Evolutionary conservation across 1,284 basidiomycete species (phyloP).

Genomic region (Porogramme epimiltina): DNA sequence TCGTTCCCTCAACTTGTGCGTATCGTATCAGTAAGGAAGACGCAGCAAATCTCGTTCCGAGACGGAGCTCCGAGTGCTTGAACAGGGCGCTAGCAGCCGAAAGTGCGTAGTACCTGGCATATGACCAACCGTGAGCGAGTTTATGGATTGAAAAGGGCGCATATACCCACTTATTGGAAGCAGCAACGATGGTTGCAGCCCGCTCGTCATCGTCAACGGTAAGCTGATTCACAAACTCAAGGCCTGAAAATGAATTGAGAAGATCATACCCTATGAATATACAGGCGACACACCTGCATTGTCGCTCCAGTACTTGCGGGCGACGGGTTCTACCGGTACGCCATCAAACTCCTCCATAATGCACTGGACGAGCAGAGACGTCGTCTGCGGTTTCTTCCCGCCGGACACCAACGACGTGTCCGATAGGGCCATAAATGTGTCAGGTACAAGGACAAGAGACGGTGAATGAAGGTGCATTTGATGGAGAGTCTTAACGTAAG

Average conservation of each 20-base stretch:
- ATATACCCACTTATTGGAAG: conserved; percentile 72
- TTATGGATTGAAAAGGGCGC: conserved; percentile 12
- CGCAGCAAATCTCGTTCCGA: conserved; percentile 71
- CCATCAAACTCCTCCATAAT: conserved; percentile 77
- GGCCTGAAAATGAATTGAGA: conserved; percentile 47
- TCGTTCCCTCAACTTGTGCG: conserved; percentile 80
- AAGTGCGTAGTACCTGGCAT: conserved; percentile 79
- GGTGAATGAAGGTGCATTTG: conserved; percentile 82
- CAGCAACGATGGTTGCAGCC: conserved; percentile 72
- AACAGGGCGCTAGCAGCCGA: conserved; percentile 86
- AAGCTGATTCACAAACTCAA: conserved; percentile 76
- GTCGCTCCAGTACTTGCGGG: conserved; percentile 84
- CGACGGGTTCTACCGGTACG: conserved; percentile 64
- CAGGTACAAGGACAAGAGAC: conserved; percentile 73
- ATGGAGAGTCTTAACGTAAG: conserved; percentile 87
- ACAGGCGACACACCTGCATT: conserved; percentile 57
- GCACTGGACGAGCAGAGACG: conserved; percentile 70
- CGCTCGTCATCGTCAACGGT: conserved; percentile 78
- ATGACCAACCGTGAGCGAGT: not conserved
- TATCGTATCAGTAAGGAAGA: conserved; percentile 81
- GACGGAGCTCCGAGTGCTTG: conserved; percentile 70
- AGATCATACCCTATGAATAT: not conserved
- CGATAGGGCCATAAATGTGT: conserved; percentile 66
- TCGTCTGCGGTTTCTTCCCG: conserved; percentile 44
- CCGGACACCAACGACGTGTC: conserved; percentile 49